Base-by-base conservation (phyloP, 345 rosid genomes). In the Citrus maxima region DNA sequence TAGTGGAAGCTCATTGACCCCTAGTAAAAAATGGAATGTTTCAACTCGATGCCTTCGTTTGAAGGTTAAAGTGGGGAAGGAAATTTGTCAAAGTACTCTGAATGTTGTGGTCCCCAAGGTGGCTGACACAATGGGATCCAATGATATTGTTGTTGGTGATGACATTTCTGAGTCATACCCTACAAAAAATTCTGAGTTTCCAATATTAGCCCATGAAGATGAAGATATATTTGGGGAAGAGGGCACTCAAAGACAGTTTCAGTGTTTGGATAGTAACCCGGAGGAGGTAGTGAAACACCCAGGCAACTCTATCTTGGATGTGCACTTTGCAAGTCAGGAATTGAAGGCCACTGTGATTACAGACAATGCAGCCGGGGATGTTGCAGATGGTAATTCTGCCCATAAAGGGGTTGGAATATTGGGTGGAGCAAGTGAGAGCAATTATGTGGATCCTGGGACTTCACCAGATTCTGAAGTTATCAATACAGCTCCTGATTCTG, bases 381-480 rank as follows among this genome's bases (percentile, higher is more conserved):
- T 74, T 77, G 80, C 75, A 38, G 90, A 75, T 51, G 80, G 83
- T 81, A 64, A 72, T 82, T 25, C 56, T 73, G 80, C 85, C 58
- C 81, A 67, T 82, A 58, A 74, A 49, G 80, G 83, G 82, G 87
- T 61, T 84, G 87, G 85, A 79, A 78, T 78, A 73, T 78, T 82
- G 56, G 87, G 66, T 75, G 88, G 61, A 73, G 84, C 82, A n/a
- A 76, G 65, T 72, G 90, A 84, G 77, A 86, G 83, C 72, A 79
- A 77, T 46, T 85, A 89, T 78, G 63, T 88, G 76, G 93, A 88
- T 81, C 86, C 94, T 72, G 98, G 90, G 86, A 94, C 98, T 79
- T 96, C 99, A 78, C 99, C 99, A 13, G 99, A 96, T 88, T 96
- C 99, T n/a, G 98, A 94, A 91, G 99, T 93, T 68, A 91, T 93